Evolutionary conservation across 148 eudicot genomes (phyloP), one percentile per base, ranked within the genome.

Genomic region (Cornus florida): DNA sequence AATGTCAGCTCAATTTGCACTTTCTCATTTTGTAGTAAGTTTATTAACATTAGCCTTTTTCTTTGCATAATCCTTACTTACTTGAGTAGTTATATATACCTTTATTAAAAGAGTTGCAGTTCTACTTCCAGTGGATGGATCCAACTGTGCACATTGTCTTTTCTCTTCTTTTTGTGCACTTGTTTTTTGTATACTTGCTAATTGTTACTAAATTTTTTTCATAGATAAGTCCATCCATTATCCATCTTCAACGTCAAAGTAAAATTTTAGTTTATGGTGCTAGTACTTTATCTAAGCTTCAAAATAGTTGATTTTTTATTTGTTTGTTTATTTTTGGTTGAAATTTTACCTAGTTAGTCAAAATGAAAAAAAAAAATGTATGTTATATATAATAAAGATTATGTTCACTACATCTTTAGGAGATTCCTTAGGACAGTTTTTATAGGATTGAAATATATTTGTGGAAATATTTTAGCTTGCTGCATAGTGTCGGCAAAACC

Each of bases 21-120:
- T 39, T 22, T 32, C 53, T 7, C 53, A 33, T 75, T 75, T 65
- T n/a, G 17, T 75, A 75, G 53, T 5, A 75, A 41, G 73, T 39
- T 69, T 70, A 35, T 38, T 60, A 53, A 75, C 3, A 67, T 20
- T 75, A 60, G 9, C n/a, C 50, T 31, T 67, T 67, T 67, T 67
- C 19, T 5, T 67, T 2, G 17, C 39, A 10, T 67, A 13, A 33
- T 35, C 23, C 14, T 33, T 69, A 22, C 35, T 69, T 69, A 19
- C 72, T 31, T 68, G 19, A 1, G 43, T 39, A 43, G 48, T 43
- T 16, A 53, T 53, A 53, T 53, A 11, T 53, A 17, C 59, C 59
- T 12, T 2, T 17, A 35, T 53, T 53, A 11, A 14, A 53, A 53
- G 59, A 16, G 19, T 11, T 53, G 19, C 59, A 53, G 16, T 53